Conservation (phyloP, 352 stramenopile genomes). For the Globisporangium radiosum region DNA sequence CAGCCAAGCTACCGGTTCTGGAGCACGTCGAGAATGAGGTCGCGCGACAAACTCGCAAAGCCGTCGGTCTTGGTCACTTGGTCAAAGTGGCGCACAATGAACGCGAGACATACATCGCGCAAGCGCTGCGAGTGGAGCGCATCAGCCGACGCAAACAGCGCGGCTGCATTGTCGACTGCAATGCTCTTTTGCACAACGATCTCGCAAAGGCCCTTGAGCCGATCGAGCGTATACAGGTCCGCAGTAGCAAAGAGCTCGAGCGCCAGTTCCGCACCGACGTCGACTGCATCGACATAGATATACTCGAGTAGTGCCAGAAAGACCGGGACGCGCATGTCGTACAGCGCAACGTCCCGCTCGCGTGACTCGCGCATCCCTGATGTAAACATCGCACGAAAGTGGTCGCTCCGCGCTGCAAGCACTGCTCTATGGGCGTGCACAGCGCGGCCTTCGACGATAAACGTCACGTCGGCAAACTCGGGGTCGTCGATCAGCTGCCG, state of each 20-base stretch:
- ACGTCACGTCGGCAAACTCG: slow-evolving; percentile 86
- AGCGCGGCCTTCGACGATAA: slow-evolving; percentile 79
- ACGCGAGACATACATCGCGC: slow-evolving; percentile 85
- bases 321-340: slow-evolving; percentile 86
- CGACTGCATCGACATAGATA: slow-evolving; percentile 95
- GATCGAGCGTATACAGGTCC: slow-evolving; percentile 93
- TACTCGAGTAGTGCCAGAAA: slow-evolving; percentile 95
- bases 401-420: slow-evolving; percentile 90
- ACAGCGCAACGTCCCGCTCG: slow-evolving; percentile 83
- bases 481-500: slow-evolving; percentile 88
- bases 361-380: slow-evolving; percentile 91
- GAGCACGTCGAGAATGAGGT: slow-evolving; percentile 87
- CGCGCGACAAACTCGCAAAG: slow-evolving; percentile 76
- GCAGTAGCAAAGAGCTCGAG: slow-evolving; percentile 92
- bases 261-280: slow-evolving; percentile 88
- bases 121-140: slow-evolving; percentile 78
- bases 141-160: slow-evolving; percentile 80
- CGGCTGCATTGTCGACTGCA: slow-evolving; percentile 79
- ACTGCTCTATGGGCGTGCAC: slow-evolving; percentile 88
- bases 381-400: slow-evolving; percentile 93
- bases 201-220: slow-evolving; percentile 89
- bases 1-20: slow-evolving; percentile 60
- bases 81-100: slow-evolving; percentile 89
- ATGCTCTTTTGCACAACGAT: slow-evolving; percentile 89
- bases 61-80: slow-evolving; percentile 89